Percentiles rank a stretch among this genome's conserved stretches.
These are phyloP conservation scores for Bruguiera parviflora DNA, from an alignment of 345 rosid genomes.

Conservation along the genomic window DNA sequence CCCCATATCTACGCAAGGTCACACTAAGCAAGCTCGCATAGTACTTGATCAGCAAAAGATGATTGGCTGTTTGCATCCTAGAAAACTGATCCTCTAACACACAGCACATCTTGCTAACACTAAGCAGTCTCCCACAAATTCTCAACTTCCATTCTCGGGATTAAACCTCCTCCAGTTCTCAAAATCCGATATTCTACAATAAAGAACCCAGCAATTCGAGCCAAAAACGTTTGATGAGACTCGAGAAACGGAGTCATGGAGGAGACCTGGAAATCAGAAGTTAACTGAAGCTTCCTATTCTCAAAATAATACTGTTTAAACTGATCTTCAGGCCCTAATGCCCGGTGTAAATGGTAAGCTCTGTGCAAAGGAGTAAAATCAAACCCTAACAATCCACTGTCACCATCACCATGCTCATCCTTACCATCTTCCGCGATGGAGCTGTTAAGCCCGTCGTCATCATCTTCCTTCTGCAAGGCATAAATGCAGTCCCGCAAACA, in stretches of 20 bases:
- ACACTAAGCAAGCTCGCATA: constrained; percentile 95
- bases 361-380: constrained; percentile 84
- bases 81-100: constrained; percentile 97
- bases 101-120: constrained; percentile 91
- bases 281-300: constrained; percentile 88
- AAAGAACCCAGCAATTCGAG: constrained; percentile 92
- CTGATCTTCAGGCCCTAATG: constrained; percentile 74
- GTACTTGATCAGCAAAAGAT: constrained; percentile 85
- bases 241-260: constrained; percentile 95
- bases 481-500: constrained; percentile 84
- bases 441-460: constrained; percentile 34
- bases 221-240: constrained; percentile 93
- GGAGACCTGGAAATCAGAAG: constrained; percentile 95
- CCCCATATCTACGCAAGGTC: constrained; percentile 78
- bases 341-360: constrained; percentile 82
- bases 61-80: constrained; percentile 96
- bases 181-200: constrained; percentile 82
- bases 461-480: constrained; percentile 76
- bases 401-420: constrained; percentile 44
- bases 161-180: constrained; percentile 85
- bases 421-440: constrained; percentile 42
- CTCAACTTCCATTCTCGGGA: constrained; percentile 81
- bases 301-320: constrained; percentile 81
- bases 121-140: constrained; percentile 91
- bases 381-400: constrained; percentile 51